Base-by-base conservation (phyloP, 352 stramenopile species). In the Phytopythium helicoides region DNA sequence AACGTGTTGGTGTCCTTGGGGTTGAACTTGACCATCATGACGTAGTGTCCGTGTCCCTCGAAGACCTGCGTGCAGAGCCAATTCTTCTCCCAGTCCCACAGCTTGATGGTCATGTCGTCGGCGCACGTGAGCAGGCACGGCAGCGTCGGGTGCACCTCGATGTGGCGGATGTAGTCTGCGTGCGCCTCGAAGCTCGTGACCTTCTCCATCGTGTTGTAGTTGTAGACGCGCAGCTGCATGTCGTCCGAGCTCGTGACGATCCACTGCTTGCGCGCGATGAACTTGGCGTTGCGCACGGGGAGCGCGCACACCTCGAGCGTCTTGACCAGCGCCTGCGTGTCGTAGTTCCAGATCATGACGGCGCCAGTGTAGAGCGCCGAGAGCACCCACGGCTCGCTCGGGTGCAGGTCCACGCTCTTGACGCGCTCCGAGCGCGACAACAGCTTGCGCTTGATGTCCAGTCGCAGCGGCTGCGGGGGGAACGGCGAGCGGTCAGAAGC, bases 11-110 rank as follows among this genome's bases (percentile, higher is more conserved):
- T 95, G 71, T 99, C 97, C 74, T 99, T 99, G 15, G 96, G 96
- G 79, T 99, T 99, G 75, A 99, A 99, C 71, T 98, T 98, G 57
- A 98, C 94, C 92, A 98, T 98, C 97, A 99, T 99, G 48, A 99
- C 97, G 68, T 99, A 99, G 73, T 99, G 96, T 3, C 85, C 83
- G 73, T 99, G 97, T 44, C 96, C 87, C 56, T 96, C 87, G 45
- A 92, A 95, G 3, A 89, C 73, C 46, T 94, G 83, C 35, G 75
- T 76, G 62, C 80, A 92, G 7, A 59, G 39, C 60, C 85, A 96
- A 56, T 76, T 86, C 64, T 90, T 89, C 41, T 92, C 79, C 95
- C 96, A 99, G 78, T 99, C 95, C 97, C 97, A 99, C 28, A 99
- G 87, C 71, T 99, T 99, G 76, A 99, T 98, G 23, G 77, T 97